A percentile compares a stretch with the other conserved stretches of the same genome.
These are phyloP conservation scores for Teunomyces stri DNA, from an alignment of 805 yeast species.

Conservation along the genomic window DNA sequence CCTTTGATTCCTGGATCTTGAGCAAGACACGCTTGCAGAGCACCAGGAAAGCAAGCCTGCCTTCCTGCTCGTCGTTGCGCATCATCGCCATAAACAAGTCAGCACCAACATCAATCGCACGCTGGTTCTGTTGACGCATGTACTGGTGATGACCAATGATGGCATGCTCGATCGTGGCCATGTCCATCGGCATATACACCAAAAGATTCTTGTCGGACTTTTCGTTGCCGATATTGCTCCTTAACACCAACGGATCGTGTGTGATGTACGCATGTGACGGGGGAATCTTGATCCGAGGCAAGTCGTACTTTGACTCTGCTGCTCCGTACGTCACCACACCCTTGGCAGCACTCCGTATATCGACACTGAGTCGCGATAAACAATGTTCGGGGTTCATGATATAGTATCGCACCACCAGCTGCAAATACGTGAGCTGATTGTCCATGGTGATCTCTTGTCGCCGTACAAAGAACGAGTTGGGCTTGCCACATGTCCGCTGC, in stretches of 20 bases:
- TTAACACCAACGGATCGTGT: slow-evolving; percentile 11
- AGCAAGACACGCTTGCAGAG: slow-evolving; percentile 12
- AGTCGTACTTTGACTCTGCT: neutral
- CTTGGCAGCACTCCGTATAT: slow-evolving; percentile 8
- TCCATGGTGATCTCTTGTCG: slow-evolving; percentile 6
- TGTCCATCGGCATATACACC: slow-evolving; percentile 9
- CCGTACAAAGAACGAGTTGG: slow-evolving; percentile 12
- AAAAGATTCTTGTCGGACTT: slow-evolving; percentile 8
- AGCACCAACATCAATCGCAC: neutral
- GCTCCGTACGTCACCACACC: slow-evolving; percentile 8
- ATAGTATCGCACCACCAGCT: slow-evolving; percentile 12
- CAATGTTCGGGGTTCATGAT: slow-evolving; percentile 11
- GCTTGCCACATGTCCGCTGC: neutral
- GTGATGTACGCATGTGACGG: slow-evolving; percentile 2
- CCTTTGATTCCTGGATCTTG: slow-evolving; percentile 12
- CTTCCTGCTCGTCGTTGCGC: slow-evolving; percentile 13
- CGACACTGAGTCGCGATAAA: slow-evolving; percentile 9
- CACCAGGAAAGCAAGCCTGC: slow-evolving; percentile 12
- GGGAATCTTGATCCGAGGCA: slow-evolving; percentile 2
- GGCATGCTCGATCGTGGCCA: slow-evolving; percentile 3
- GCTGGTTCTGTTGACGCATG: neutral
- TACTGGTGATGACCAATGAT: neutral
- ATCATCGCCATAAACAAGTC: slow-evolving; percentile 8
- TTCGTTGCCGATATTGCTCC: slow-evolving; percentile 6
- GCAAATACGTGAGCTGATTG: slow-evolving; percentile 9